phyloP scores from a whole-genome alignment of 306 rosid species.

The Gastrolobium villosum region DNA sequence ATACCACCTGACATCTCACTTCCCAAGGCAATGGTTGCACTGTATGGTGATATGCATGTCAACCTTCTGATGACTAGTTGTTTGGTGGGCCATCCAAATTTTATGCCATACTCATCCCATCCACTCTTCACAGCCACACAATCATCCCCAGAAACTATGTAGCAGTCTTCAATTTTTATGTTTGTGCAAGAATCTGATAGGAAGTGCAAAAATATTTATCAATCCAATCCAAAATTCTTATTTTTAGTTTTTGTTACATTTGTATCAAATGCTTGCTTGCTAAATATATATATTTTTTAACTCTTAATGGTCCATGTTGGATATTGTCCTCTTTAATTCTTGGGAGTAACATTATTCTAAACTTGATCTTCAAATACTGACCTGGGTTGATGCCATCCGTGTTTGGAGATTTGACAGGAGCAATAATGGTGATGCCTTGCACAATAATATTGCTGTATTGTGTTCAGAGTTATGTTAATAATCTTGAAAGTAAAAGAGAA shows the following conservation, averaged over 20 bases:
- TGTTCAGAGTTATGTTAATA: conserved; percentile 24
- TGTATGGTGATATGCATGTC: conserved; percentile 82
- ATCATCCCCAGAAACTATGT: conserved; percentile 89
- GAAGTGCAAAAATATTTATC: neutral
- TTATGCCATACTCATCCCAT: conserved; percentile 91
- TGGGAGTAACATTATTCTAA: neutral
- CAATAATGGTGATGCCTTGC: conserved; percentile 76
- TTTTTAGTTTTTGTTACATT: neutral
- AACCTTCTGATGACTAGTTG: conserved; percentile 74
- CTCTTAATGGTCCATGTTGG: neutral
- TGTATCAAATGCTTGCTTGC: conserved; percentile 32
- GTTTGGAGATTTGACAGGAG: conserved; percentile 84
- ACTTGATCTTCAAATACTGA: conserved; percentile 41
- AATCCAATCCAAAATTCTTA: neutral
- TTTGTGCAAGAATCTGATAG: conserved; percentile 84
- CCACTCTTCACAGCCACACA: conserved; percentile 92
- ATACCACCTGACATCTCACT: conserved; percentile 95
- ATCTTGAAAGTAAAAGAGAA: neutral
- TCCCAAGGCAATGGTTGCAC: conserved; percentile 87
- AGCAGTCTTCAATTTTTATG: conserved; percentile 79
- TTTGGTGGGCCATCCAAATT: conserved; percentile 76
- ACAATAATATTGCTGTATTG: conserved; percentile 70
- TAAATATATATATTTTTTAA: neutral
- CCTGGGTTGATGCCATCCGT: conserved; percentile 95
- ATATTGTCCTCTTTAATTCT: neutral